Evolutionary conservation across 2,329 filamentous ascomycete species (phyloP).

Genomic region (Penicillium verrucosum): DNA sequence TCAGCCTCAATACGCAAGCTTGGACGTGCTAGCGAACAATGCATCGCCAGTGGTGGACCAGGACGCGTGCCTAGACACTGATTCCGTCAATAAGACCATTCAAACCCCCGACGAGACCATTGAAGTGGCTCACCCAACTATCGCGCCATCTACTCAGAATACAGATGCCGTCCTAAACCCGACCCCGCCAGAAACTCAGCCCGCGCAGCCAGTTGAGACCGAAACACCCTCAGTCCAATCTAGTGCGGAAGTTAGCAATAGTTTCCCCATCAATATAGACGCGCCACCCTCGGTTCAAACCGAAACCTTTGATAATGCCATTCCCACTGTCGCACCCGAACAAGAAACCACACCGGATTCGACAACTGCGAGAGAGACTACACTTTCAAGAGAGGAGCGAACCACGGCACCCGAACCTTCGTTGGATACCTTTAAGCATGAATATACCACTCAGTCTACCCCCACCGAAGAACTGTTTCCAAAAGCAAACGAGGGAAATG

Average conservation of each 20-base stretch:
- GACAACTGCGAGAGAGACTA: background rate
- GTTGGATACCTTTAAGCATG: background rate
- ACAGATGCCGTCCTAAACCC: background rate
- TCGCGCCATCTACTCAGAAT: background rate
- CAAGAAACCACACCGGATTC: background rate
- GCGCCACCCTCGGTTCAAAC: background rate
- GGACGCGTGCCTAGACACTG: background rate
- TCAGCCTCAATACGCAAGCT: constrained; percentile 5
- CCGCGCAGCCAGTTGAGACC: background rate
- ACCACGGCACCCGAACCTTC: background rate
- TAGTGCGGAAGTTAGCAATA: background rate
- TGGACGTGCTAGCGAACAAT: constrained; percentile 3
- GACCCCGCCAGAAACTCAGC: background rate
- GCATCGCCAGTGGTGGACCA: background rate
- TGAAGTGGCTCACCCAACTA: background rate
- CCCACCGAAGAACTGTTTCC: background rate
- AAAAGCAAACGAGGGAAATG: background rate
- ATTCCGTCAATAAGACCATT: background rate
- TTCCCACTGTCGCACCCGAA: background rate
- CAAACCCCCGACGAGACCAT: background rate
- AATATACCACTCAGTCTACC: background rate
- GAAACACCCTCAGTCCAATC: background rate
- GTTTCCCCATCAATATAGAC: background rate
- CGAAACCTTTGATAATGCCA: background rate
- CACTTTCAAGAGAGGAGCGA: background rate